Percentiles rank a stretch among this genome's conserved stretches.
Conservation (phyloP, 2,329 filamentous ascomycete genomes). For the Verticillium zaregamsianum region DNA sequence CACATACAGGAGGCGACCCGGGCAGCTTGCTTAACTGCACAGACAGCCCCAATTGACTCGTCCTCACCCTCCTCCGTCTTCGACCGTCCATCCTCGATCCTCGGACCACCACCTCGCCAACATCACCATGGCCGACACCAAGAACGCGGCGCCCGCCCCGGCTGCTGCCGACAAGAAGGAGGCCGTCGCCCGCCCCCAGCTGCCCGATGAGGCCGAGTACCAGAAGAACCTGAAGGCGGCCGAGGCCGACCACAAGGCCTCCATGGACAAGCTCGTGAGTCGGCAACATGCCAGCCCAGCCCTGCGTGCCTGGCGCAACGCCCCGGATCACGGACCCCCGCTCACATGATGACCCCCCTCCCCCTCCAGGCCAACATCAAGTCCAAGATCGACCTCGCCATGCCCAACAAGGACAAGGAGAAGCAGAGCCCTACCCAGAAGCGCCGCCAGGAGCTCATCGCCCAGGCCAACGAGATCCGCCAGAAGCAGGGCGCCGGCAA, state of each 20-base stretch:
- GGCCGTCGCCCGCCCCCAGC: conserved; percentile 61
- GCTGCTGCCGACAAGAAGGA: conserved; percentile 34
- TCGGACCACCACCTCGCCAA: background rate
- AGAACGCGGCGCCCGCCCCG: conserved; percentile 42
- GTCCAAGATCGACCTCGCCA: conserved; percentile 79
- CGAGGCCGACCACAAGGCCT: conserved; percentile 79
- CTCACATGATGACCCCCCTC: conserved; percentile 9
- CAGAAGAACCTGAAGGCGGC: conserved; percentile 74
- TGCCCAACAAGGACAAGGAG: conserved; percentile 70
- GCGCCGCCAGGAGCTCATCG: conserved; percentile 79
- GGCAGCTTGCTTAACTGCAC: conserved; percentile 5
- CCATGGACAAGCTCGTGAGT: conserved; percentile 57
- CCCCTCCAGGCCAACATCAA: conserved; percentile 73
- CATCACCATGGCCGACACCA: conserved; percentile 41
- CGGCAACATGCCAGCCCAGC: background rate
- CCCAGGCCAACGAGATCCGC: conserved; percentile 78
- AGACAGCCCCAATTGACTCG: conserved; percentile 8
- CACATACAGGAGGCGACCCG: background rate
- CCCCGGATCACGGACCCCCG: too few species aligned
- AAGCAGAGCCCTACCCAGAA: conserved; percentile 76
- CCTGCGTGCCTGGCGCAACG: background rate
- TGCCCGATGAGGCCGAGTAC: conserved; percentile 82
- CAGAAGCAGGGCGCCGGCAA: conserved; percentile 87
- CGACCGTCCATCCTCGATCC: conserved; percentile 2
- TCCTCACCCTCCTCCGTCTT: conserved; percentile 11